Base-by-base conservation (phyloP, 2,329 filamentous ascomycete genomes). In the Phaeosphaeria sp. region DNA sequence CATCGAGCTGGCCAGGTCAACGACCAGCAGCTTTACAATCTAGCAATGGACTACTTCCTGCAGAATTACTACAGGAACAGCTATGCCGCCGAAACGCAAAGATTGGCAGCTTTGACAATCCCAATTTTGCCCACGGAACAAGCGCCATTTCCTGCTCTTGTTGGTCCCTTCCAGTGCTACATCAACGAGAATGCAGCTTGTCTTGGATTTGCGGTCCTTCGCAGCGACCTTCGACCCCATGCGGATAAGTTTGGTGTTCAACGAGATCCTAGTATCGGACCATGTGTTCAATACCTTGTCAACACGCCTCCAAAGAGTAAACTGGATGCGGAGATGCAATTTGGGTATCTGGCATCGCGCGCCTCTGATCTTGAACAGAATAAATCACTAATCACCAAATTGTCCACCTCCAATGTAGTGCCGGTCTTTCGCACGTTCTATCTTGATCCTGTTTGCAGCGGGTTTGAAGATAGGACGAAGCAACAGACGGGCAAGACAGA, bases 241-340 rank as follows among this genome's bases (percentile, higher is more conserved):
- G 91, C 93, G 17, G 82, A 84, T 54, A 94, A 95, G 78, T 93
- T 99, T 68, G 93, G 93, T 0, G 93, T 99, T 5, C 85, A 85
- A n/a, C 79, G 85, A 52, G 89, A 99, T 74, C 95, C 96, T 0
- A 87, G 89, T 0, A 90, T 98, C 60, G 82, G 83, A 1, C 86
- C 89, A 23, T 97, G 93, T 71, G 86, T 96, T 13, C 88, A 90
- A 42, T 85, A 87, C 23, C 80, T 99, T 42, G 80, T 94, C 25
- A 83, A 85, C 27, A 86, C 84, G 2, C 93, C 93, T 30, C 94
- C 95, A 0, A 82, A 83, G 55, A 88, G 85, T 41, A 83, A 84
- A 21, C 77, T 80, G 7, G 86, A 89, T 56, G 95, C 94, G 0
- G 83, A 86, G 42, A 83, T 84, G 2, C 75, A 96, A 6, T 99